phyloP scores from a whole-genome alignment of 2,329 filamentous ascomycete genomes.

The Colletotrichum sansevieriae region DNA sequence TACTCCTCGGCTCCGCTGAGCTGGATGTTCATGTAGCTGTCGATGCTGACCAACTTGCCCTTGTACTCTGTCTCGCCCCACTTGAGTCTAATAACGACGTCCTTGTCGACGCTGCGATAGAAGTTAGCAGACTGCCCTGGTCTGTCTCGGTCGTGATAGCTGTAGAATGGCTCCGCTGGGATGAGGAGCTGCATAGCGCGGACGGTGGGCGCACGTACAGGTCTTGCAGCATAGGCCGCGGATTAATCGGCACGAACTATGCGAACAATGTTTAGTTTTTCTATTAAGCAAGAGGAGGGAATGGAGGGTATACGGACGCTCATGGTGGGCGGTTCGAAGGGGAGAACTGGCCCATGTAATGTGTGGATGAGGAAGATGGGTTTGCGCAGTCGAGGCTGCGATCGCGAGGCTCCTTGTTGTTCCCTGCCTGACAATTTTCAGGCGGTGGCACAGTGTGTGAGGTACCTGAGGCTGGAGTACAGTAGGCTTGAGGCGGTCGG shows the following conservation, averaged over 20 bases:
- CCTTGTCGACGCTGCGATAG: constrained; percentile 80
- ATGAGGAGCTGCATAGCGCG: neutral
- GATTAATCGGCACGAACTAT: constrained; percentile 93
- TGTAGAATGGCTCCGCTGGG: neutral
- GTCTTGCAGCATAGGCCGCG: constrained; percentile 94
- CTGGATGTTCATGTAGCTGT: constrained; percentile 99
- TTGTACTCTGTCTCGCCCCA: constrained; percentile 99
- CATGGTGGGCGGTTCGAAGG: constrained; percentile 48
- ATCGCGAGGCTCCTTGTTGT: constrained; percentile 37
- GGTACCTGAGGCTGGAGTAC: constrained; percentile 18
- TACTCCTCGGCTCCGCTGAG: constrained; percentile 92
- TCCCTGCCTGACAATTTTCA: constrained; percentile 28
- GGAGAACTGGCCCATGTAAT: constrained; percentile 41
- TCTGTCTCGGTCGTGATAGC: neutral
- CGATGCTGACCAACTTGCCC: constrained; percentile 89
- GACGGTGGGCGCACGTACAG: constrained; percentile 70
- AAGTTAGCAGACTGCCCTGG: constrained; percentile 22
- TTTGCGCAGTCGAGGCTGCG: constrained; percentile 39
- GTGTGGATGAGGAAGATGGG: constrained; percentile 37
- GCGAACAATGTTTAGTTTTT: neutral
- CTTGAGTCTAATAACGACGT: constrained; percentile 93
- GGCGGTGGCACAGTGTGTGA: constrained; percentile 23
- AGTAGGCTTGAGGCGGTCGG: constrained; percentile 32
- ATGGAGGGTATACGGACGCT: constrained; percentile 47
- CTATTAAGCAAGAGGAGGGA: neutral